A percentile compares a stretch with the other conserved stretches of the same genome.
These are phyloP conservation scores for Suhomyces xylopsoci DNA, from an alignment of 805 yeast species.

Conservation along the genomic window DNA sequence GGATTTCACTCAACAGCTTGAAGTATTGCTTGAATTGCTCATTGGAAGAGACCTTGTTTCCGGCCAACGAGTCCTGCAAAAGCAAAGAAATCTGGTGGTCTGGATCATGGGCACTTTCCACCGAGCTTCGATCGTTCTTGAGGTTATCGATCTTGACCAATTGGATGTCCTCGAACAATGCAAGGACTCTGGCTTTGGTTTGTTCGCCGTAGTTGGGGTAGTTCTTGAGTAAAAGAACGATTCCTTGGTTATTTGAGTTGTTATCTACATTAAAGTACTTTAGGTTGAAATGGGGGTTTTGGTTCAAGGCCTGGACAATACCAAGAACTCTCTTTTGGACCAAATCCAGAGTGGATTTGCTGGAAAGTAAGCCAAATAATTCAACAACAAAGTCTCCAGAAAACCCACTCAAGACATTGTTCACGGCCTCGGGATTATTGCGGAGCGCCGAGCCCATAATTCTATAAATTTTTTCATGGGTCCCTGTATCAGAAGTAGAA, in stretches of 20 bases:
- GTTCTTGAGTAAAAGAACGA: constrained; percentile 21
- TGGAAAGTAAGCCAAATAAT: constrained; percentile 20
- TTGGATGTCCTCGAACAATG: constrained; percentile 46
- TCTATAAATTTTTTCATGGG: constrained; percentile 55
- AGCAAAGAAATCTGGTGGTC: constrained; percentile 33
- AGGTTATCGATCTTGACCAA: constrained; percentile 12
- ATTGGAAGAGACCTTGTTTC: constrained; percentile 11
- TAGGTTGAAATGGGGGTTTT: constrained; percentile 30
- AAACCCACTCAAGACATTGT: constrained; percentile 29
- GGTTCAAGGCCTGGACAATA: constrained; percentile 45
- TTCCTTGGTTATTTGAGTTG: constrained; percentile 14
- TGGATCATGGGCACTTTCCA: constrained; percentile 17
- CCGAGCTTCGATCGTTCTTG: constrained; percentile 14
- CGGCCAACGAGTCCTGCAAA: constrained; percentile 32
- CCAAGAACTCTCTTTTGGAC: constrained; percentile 51
- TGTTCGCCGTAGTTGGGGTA: constrained; percentile 26
- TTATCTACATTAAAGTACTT: constrained; percentile 20
- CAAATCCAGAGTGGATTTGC: constrained; percentile 20
- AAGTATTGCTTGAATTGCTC: constrained; percentile 10
- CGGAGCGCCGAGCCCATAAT: constrained; percentile 66
- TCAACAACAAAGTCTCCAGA: constrained; percentile 15
- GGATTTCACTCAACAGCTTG: no score
- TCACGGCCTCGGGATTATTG: constrained; percentile 65
- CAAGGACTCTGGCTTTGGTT: constrained; percentile 39
- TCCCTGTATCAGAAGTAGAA: constrained; percentile 5